These are phyloP conservation scores for Ilyonectria sp. DNA, from an alignment of 2,329 filamentous ascomycete genomes.

Conservation along the genomic window DNA sequence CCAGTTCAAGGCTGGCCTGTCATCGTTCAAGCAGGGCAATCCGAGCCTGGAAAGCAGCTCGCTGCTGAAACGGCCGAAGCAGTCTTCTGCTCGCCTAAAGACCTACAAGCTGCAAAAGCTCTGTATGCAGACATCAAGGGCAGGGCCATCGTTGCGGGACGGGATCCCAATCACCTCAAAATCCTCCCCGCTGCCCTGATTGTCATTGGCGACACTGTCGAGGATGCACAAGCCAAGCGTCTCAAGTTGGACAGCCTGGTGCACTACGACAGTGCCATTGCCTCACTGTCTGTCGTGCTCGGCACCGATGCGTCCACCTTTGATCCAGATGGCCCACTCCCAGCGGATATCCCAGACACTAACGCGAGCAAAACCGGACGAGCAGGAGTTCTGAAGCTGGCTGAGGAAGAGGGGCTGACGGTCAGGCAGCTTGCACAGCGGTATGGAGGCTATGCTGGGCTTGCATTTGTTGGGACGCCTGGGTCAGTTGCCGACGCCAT, in stretches of 20 bases:
- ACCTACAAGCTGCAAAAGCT: constrained; percentile 61
- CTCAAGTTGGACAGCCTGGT: constrained; percentile 66
- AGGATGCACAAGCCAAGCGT: constrained; percentile 65
- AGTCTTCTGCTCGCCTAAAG: constrained; percentile 65
- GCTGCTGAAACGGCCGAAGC: constrained; percentile 68
- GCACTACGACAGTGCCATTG: constrained; percentile 68
- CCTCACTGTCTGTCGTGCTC: constrained; percentile 64
- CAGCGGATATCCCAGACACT: constrained; percentile 65
- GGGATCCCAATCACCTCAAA: constrained; percentile 63
- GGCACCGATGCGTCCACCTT: constrained; percentile 63
- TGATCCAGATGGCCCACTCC: constrained; percentile 65
- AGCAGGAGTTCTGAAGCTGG: constrained; percentile 61
- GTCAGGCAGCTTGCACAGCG: constrained; percentile 67
- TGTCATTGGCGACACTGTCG: constrained; percentile 63
- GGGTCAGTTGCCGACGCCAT: constrained; percentile 65
- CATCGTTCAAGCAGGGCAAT: constrained; percentile 69
- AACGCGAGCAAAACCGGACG: constrained; percentile 68
- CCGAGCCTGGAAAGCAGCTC: constrained; percentile 65
- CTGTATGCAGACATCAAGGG: constrained; percentile 68
- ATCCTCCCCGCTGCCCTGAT: constrained; percentile 67
- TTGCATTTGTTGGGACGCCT: constrained; percentile 66
- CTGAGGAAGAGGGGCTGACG: constrained; percentile 60
- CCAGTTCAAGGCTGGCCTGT: constrained; percentile 70
- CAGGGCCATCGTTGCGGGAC: constrained; percentile 60
- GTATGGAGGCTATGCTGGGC: constrained; percentile 64